Evolutionary conservation across 345 rosid genomes (phyloP).

Genomic region (Mangifera indica): DNA sequence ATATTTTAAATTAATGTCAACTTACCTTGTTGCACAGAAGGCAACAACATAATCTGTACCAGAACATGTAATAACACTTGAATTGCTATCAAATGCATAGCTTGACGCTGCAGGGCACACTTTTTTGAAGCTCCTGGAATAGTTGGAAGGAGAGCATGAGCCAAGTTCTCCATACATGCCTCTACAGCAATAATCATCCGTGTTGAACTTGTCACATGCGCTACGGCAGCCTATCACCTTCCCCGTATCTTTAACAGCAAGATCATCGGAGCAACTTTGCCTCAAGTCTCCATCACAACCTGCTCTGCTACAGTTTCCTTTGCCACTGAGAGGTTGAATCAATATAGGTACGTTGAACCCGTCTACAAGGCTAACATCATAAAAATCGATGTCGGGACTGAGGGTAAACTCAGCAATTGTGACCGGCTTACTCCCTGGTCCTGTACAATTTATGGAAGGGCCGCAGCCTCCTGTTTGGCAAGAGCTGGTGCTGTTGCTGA

Average conservation of each 20-base stretch:
- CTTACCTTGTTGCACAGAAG: slow-evolving; percentile 60
- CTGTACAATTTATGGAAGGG: slow-evolving; percentile 42
- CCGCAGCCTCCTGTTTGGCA: slow-evolving; percentile 64
- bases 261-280: slow-evolving; percentile 44
- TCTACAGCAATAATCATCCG: slow-evolving; percentile 59
- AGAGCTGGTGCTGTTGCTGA: slow-evolving; percentile 35
- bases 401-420: slow-evolving; percentile 60
- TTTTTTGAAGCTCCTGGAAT: slow-evolving; percentile 54
- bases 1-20: neutral
- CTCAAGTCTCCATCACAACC: slow-evolving; percentile 61
- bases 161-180: slow-evolving; percentile 39
- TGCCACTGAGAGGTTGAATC: slow-evolving; percentile 38
- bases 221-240: slow-evolving; percentile 57
- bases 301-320: slow-evolving; percentile 49
- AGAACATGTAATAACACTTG: slow-evolving; percentile 55
- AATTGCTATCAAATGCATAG: slow-evolving; percentile 48
- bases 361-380: slow-evolving; percentile 65
- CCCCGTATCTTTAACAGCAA: slow-evolving; percentile 32
- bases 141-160: slow-evolving; percentile 47
- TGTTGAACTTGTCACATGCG: slow-evolving; percentile 49
- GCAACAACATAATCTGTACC: slow-evolving; percentile 44
- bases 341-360: slow-evolving; percentile 57
- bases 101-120: slow-evolving; percentile 63
- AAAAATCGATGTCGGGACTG: slow-evolving; percentile 36
- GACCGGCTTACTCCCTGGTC: slow-evolving; percentile 46